A percentile compares a stretch with the other conserved stretches of the same genome.
Conservation (phyloP, 139 green algal genomes). For the Helicosporidium sp. region DNA sequence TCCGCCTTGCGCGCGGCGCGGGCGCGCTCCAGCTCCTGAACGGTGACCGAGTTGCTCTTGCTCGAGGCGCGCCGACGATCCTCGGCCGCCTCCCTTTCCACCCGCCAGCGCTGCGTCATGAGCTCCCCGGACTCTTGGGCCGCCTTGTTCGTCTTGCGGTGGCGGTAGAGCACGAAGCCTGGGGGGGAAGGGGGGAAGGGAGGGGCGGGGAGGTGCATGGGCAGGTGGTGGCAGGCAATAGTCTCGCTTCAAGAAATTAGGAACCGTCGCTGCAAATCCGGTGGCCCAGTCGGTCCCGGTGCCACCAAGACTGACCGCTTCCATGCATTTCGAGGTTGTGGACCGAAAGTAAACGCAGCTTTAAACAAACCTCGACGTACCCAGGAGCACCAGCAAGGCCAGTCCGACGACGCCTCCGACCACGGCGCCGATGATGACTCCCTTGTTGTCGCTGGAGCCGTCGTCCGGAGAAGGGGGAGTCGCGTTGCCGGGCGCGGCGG, state of each 20-base stretch:
- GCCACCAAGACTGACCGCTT: neutral
- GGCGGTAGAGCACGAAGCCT: neutral
- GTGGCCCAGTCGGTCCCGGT: neutral
- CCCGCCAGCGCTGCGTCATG: neutral
- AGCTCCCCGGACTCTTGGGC: neutral
- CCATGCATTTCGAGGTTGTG: too few relatives aligned
- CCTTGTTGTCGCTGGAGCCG: neutral
- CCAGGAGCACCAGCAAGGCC: neutral
- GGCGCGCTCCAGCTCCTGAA: too few relatives aligned
- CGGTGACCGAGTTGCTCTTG: too few relatives aligned
- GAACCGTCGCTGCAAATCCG: too few relatives aligned
- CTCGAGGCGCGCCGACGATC: too few relatives aligned
- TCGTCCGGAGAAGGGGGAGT: too few relatives aligned
- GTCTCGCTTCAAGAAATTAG: too few relatives aligned
- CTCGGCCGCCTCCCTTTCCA: neutral
- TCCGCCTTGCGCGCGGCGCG: too few relatives aligned
- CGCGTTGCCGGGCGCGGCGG: neutral
- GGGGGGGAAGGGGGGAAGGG: too few relatives aligned
- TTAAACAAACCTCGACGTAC: neutral
- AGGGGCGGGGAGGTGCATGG: too few relatives aligned
- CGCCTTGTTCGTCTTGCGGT: neutral
- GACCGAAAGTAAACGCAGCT: too few relatives aligned
- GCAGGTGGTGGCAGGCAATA: too few relatives aligned
- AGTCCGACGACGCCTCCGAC: neutral
- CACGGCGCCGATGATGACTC: neutral